phyloP scores from a whole-genome alignment of 75 land plant species.

The Pseudotsuga menziesii region DNA sequence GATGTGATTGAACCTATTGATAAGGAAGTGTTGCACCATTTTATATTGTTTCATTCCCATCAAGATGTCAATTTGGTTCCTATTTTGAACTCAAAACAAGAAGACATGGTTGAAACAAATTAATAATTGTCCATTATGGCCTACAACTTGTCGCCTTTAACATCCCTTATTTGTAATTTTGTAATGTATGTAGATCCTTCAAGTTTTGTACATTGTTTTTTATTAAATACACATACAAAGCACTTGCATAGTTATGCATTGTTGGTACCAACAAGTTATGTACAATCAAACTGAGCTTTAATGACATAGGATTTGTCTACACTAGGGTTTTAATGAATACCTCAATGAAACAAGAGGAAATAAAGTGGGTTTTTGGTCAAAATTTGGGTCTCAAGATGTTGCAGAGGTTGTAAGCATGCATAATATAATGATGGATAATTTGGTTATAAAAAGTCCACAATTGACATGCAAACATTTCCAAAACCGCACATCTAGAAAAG shows the following conservation, averaged over 20 bases:
- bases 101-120: neutral
- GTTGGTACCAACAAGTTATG: neutral
- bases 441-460: no score
- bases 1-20: neutral
- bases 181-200: neutral
- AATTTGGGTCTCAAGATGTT: neutral
- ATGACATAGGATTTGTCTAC: neutral
- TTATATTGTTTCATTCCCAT: neutral
- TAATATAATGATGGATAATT: neutral
- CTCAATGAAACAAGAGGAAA: neutral
- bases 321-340: neutral
- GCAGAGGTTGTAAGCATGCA: neutral
- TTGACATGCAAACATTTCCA: neutral
- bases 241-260: neutral
- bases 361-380: neutral
- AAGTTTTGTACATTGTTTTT: neutral
- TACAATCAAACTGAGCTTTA: neutral
- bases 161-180: neutral
- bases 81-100: neutral
- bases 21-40: neutral
- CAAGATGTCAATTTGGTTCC: conserved; percentile 3
- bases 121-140: neutral
- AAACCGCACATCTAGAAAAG: neutral
- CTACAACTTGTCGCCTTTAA: neutral
- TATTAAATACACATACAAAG: neutral